A percentile compares a stretch with the other conserved stretches of the same genome.
phyloP scores from a whole-genome alignment of 1,139 yeast genomes.

The Candida pseudoviswanathii region DNA sequence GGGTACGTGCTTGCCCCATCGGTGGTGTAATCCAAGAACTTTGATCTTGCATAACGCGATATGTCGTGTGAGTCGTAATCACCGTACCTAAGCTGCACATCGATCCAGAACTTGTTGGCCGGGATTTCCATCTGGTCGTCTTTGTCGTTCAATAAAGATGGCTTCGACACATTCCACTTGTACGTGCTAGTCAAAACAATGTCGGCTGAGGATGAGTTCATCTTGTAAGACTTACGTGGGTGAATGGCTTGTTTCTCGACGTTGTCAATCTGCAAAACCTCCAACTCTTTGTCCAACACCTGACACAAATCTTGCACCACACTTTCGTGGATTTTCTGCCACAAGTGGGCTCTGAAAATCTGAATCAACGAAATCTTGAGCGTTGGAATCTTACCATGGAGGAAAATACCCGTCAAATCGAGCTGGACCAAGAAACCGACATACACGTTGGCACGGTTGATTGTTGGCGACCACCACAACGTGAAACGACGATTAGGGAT shows the following conservation, averaged over 20 bases:
- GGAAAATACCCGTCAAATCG: slow-evolving; percentile 93
- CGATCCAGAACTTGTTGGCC: slow-evolving; percentile 87
- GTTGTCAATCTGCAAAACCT: slow-evolving; percentile 76
- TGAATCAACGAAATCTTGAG: slow-evolving; percentile 93
- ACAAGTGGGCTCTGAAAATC: slow-evolving; percentile 94
- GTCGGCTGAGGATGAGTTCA: slow-evolving; percentile 97
- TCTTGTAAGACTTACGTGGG: slow-evolving; percentile 95
- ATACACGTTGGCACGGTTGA: slow-evolving; percentile 95
- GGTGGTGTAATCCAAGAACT: slow-evolving; percentile 87
- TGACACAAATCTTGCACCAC: slow-evolving; percentile 92
- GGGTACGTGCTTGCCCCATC: slow-evolving; percentile 89
- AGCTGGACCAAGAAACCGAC: slow-evolving; percentile 96
- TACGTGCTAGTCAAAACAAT: slow-evolving; percentile 73
- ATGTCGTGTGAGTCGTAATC: slow-evolving; percentile 98
- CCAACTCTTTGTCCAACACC: slow-evolving; percentile 85
- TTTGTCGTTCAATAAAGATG: slow-evolving; percentile 71
- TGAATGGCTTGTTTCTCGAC: slow-evolving; percentile 94
- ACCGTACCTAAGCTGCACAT: slow-evolving; percentile 92
- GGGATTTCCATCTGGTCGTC: slow-evolving; percentile 55
- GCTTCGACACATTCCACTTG: slow-evolving; percentile 84
- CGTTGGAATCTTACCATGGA: slow-evolving; percentile 98
- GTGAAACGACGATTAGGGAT: slow-evolving; percentile 97
- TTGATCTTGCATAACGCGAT: slow-evolving; percentile 90
- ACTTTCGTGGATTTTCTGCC: slow-evolving; percentile 99
- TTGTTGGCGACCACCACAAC: slow-evolving; percentile 99